Conservation (phyloP, 2,329 filamentous ascomycete species). For the Dactylellina drechsleri region DNA sequence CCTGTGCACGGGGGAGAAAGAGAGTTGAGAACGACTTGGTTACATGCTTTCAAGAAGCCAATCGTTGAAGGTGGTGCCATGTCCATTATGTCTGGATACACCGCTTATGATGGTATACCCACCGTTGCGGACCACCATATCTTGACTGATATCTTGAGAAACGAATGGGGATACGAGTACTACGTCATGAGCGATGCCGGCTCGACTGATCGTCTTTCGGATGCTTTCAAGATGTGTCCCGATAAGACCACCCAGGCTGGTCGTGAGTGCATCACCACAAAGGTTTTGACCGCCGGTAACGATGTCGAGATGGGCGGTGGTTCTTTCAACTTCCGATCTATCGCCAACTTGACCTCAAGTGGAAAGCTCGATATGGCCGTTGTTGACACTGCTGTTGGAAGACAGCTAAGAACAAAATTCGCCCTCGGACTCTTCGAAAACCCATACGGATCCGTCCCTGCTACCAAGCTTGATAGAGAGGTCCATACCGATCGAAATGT, state of each 20-base stretch:
- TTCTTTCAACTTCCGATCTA: conserved; percentile 74
- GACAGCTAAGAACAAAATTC: conserved; percentile 75
- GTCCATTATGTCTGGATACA: conserved; percentile 78
- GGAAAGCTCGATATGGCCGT: conserved; percentile 70
- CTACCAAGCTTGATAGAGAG: conserved; percentile 68
- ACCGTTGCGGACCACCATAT: conserved; percentile 73
- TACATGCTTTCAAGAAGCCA: conserved; percentile 73
- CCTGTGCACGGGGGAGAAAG: conserved; percentile 69
- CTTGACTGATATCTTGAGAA: conserved; percentile 74
- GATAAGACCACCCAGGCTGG: conserved; percentile 65
- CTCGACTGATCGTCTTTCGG: conserved; percentile 68
- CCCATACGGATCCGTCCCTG: conserved; percentile 71
- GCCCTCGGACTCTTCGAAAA: conserved; percentile 76
- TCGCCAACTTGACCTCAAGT: conserved; percentile 72
- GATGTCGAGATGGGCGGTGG: conserved; percentile 82
- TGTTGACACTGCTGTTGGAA: conserved; percentile 74
- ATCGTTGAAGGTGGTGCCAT: conserved; percentile 76
- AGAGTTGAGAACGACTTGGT: conserved; percentile 68
- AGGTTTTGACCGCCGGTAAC: conserved; percentile 73
- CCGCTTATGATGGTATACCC: conserved; percentile 78
- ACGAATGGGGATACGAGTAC: conserved; percentile 79
- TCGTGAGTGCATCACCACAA: conserved; percentile 64
- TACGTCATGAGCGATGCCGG: conserved; percentile 69
- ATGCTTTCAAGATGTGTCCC: conserved; percentile 72
- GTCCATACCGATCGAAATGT: conserved; percentile 72